A percentile compares a stretch with the other conserved stretches of the same genome.
Conservation (phyloP, 2,329 filamentous ascomycete species). For the Penicillium hesseltinei region DNA sequence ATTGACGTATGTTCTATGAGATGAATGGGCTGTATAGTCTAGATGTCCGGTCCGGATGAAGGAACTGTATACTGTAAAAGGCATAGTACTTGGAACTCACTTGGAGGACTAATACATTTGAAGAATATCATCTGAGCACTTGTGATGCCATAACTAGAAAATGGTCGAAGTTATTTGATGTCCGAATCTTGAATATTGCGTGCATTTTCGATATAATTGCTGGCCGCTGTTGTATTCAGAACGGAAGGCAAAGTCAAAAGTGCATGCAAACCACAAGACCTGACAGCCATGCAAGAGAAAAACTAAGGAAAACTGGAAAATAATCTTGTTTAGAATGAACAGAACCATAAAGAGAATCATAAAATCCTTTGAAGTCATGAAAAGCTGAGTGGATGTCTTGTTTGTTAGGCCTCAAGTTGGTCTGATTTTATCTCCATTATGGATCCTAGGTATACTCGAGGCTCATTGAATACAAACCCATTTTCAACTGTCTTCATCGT, state of each 20-base stretch:
- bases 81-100: background rate
- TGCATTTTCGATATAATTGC: background rate
- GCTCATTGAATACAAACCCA: background rate
- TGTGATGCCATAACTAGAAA: background rate
- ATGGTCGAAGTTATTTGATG: background rate
- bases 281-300: background rate
- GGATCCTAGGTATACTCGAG: too few relatives aligned
- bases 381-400: background rate
- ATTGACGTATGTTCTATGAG: background rate
- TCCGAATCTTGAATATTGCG: background rate
- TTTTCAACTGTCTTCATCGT: background rate
- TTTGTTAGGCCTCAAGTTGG: background rate
- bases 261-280: background rate
- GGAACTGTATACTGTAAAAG: too few relatives aligned
- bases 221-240: background rate
- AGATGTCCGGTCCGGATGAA: background rate
- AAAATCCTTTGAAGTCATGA: background rate
- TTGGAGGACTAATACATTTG: background rate
- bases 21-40: background rate
- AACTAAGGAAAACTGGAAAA: background rate
- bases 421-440: background rate
- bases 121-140: background rate
- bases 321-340: background rate
- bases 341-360: background rate
- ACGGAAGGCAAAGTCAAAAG: background rate